Evolutionary conservation across 2,329 filamentous ascomycete genomes (phyloP), one percentile per base, ranked within the genome.

Genomic region (Decorospora gaudefroyi): DNA sequence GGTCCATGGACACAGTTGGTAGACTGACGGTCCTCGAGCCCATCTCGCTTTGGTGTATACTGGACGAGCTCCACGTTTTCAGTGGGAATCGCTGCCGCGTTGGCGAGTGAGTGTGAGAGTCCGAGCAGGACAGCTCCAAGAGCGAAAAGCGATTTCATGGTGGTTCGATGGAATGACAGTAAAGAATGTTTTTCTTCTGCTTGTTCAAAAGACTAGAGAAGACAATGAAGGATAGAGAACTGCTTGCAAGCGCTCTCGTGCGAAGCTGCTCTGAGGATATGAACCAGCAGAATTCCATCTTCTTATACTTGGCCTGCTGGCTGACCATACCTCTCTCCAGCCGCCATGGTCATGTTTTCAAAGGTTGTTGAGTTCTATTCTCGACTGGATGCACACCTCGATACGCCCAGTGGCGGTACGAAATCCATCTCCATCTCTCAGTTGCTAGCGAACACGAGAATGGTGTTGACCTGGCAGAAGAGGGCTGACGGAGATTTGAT

Each of bases 1-100:
- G 72, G 65, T 2, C 69, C 73, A 15, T 39, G 29, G 10, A 27
- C 10, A 36, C 52, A 55, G 38, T 13, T 9, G 49, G 18, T 1
- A n/a, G 46, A 43, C 18, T 65, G 62, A 17, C 56, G 55, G 30
- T 55, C 43, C 10, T 57, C 51, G 6, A 61, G 44, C n/a, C 18
- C 26, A 22, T 41, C 18, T 8, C 41, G 43, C 13, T 37, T 39
- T 21, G 35, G 35, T 25, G 46, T 48, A 26, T 45, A 29, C 26
- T 37, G 48, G 37, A 43, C 25, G 16, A 57, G 40, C 2, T 46
- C 41, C 22, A 57, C 29, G 23, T 26, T 43, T 29, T 64, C 54
- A 27, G 48, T 46, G 11, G 46, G 44, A 18, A 64, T 49, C n/a
- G 53, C 53, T 37, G 51, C 49, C 18, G 49, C 59, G 44, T 38